phyloP scores from a whole-genome alignment of 352 stramenopile genomes.

The Globisporangium nagaii region DNA sequence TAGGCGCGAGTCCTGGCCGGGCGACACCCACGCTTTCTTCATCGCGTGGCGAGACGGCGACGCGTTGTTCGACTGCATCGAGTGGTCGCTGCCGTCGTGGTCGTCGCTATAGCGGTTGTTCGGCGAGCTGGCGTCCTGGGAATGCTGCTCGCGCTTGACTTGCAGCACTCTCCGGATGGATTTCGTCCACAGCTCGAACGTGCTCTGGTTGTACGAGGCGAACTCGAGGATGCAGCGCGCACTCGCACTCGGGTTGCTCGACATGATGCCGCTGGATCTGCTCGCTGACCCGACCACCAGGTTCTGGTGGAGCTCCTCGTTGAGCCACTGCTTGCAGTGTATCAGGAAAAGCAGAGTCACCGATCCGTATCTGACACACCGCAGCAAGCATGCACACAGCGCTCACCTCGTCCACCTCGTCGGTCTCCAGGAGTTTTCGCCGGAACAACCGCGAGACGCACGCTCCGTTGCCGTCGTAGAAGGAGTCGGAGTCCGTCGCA shows the following conservation, averaged over 20 bases:
- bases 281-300: constrained; percentile 40
- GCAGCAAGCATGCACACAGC: not conserved
- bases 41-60: constrained; percentile 5
- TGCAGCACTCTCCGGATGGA: constrained; percentile 66
- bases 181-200: constrained; percentile 85
- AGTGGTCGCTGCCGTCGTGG: constrained; percentile 11
- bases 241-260: constrained; percentile 53
- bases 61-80: constrained; percentile 7
- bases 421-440: constrained; percentile 68
- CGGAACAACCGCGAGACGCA: constrained; percentile 51
- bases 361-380: not conserved
- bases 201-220: constrained; percentile 70
- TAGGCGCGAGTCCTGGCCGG: constrained; percentile 75
- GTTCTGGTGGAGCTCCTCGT: constrained; percentile 59
- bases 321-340: constrained; percentile 48
- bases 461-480: constrained; percentile 19
- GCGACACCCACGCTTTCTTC: constrained; percentile 56
- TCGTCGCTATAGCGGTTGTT: not conserved
- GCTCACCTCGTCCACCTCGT: constrained; percentile 67
- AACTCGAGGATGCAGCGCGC: constrained; percentile 73
- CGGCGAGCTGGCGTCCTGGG: constrained; percentile 13
- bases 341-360: not conserved
- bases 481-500: constrained; percentile 23
- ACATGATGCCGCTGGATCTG: constrained; percentile 35
- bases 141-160: constrained; percentile 38